A percentile compares a stretch with the other conserved stretches of the same genome.
Conservation (phyloP, 2,329 filamentous ascomycete species). For the Dothideomycetes sp. region DNA sequence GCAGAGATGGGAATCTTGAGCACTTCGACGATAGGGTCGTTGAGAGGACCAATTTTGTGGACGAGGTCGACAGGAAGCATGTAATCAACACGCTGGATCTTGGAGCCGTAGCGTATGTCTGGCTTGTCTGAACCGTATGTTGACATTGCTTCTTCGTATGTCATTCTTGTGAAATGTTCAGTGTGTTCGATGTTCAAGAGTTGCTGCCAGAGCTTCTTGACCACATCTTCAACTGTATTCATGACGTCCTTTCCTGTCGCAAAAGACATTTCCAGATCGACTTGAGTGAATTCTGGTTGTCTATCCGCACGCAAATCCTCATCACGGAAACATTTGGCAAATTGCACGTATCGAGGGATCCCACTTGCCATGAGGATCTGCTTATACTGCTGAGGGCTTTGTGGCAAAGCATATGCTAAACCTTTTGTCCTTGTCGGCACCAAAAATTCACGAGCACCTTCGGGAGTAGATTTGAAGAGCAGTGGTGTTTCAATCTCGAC, state of each 20-base stretch:
- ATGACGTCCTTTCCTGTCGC: constrained; percentile 64
- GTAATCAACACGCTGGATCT: constrained; percentile 52
- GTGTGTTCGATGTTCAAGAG: constrained; percentile 37
- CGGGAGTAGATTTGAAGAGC: constrained; percentile 94
- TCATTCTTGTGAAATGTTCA: constrained; percentile 48
- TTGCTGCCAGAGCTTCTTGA: constrained; percentile 47
- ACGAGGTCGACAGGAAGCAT: constrained; percentile 56
- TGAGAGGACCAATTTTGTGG: constrained; percentile 62
- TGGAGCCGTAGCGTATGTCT: constrained; percentile 65
- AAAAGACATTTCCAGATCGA: constrained; percentile 93
- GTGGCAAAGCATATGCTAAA: constrained; percentile 79
- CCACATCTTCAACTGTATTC: constrained; percentile 44
- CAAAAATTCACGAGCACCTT: constrained; percentile 88
- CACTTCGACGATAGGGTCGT: constrained; percentile 63
- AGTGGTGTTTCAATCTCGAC: constrained; percentile 83
- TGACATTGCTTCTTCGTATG: constrained; percentile 70
- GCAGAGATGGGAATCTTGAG: constrained; percentile 56
- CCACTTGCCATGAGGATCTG: constrained; percentile 94
- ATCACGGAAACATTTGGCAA: constrained; percentile 90
- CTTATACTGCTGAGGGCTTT: constrained; percentile 98
- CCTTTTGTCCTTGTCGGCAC: constrained; percentile 74
- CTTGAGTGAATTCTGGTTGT: constrained; percentile 94
- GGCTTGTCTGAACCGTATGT: constrained; percentile 86
- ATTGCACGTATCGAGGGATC: constrained; percentile 75
- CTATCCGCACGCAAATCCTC: constrained; percentile 87